These are phyloP conservation scores for Heterobasidion irregulare DNA, from an alignment of 1,284 basidiomycete species.

Conservation along the genomic window DNA sequence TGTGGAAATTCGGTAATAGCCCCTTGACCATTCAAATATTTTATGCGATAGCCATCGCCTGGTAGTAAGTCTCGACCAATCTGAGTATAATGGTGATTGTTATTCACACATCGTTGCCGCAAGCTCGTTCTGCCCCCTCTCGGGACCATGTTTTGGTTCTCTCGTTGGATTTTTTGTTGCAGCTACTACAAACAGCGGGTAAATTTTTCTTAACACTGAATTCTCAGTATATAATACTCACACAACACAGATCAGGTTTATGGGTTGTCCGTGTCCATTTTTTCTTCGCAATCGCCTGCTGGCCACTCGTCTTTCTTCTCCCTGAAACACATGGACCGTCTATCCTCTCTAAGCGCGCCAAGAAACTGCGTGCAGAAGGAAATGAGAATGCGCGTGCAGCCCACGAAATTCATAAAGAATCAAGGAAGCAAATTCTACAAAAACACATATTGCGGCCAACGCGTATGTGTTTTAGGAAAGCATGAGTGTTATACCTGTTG, in stretches of 20 bases:
- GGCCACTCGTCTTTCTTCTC: slow-evolving; percentile 17
- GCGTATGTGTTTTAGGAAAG: slow-evolving; percentile 9
- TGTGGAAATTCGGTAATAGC: background rate
- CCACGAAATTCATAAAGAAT: slow-evolving; percentile 15
- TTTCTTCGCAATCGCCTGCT: slow-evolving; percentile 14
- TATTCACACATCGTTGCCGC: background rate
- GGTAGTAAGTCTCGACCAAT: slow-evolving; percentile 1
- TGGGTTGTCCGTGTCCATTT: slow-evolving; percentile 21
- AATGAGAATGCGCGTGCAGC: slow-evolving; percentile 13
- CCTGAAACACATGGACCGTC: slow-evolving; percentile 19
- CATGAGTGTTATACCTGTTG: background rate
- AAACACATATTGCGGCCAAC: slow-evolving; percentile 16
- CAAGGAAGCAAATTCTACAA: slow-evolving; percentile 12
- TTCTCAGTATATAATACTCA: background rate
- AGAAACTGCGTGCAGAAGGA: slow-evolving; percentile 13
- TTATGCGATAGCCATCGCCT: background rate
- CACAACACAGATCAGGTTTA: slow-evolving; percentile 9
- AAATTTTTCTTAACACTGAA: background rate
- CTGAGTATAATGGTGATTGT: background rate
- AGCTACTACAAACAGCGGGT: slow-evolving; percentile 12
- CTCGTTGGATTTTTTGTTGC: slow-evolving; percentile 19
- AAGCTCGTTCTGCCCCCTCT: slow-evolving; percentile 14
- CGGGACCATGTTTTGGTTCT: slow-evolving; percentile 16
- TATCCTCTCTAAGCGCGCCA: slow-evolving; percentile 15
- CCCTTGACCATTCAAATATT: background rate